Base-by-base conservation (phyloP, 805 yeast species). In the Saccharomycopsis selenospora region DNA sequence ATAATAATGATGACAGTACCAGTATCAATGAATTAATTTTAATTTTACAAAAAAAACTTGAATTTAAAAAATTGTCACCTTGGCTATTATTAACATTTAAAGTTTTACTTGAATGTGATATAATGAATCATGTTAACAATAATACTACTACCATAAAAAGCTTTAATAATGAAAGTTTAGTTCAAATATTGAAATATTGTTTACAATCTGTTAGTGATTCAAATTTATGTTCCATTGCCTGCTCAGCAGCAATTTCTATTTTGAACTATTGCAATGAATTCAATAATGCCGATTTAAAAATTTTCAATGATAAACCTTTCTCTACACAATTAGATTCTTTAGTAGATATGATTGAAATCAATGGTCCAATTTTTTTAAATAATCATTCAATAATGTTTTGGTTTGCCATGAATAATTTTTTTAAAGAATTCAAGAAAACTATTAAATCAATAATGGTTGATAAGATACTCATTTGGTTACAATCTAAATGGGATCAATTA, bases 351-450 rank as follows among this genome's bases (percentile, higher is more conserved):
- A 65, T 85, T 0, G 82, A 77, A 41, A 65, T 80, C 0, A 76
- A 74, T 59, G 91, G 91, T 0, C 91, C 93, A 2, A 57, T 63
- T 1, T 22, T 53, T 1, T 46, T 80, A 1, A 67, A 72, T 42
- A 64, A 72, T 40, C 76, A 72, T 43, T 65, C 83, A 3, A 62
- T 77, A 25, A 54, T 59, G 11, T 76, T 82, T 53, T 83, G 90
- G 90, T 61, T 67, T 45, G 55, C 67, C 0, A 53, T 75, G 2
- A 60, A 69, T 13, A 58, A 59, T 2, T 57, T 73, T 13, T 46
- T 42, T 7, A 66, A 74, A 14, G 64, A 62, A 28, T 59, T 58
- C 2, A 60, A 67, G 17, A 65, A 64, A 18, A 59, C 59, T 2
- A 57, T 59, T 7, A 59, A 61, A 1, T 61, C 59, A n/a, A 52